Evolutionary conservation across 805 yeast genomes (phyloP).

Genomic region (Saturnispora saitoi): DNA sequence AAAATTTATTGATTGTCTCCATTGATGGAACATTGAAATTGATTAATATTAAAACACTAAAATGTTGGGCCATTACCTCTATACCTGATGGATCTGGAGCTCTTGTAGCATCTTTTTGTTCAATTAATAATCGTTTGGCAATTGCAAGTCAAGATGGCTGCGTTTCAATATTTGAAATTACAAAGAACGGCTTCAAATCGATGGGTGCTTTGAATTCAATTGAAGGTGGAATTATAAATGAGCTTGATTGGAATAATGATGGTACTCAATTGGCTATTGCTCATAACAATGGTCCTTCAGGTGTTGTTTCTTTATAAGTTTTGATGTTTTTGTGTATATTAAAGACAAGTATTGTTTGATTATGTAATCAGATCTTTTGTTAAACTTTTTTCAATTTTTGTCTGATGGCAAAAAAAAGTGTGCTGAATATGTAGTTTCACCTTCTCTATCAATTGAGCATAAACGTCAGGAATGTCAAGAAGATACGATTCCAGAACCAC

Average conservation of each 20-base stretch:
- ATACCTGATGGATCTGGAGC: constrained; percentile 7
- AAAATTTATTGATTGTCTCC: neutral
- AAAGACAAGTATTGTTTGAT: neutral
- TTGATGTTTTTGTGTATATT: neutral
- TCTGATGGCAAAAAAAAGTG: neutral
- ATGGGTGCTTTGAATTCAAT: constrained; percentile 3
- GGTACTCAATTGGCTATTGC: neutral
- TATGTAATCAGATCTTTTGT: neutral
- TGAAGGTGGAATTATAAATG: neutral
- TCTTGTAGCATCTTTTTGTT: neutral
- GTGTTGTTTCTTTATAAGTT: neutral
- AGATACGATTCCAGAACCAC: constrained; percentile 99
- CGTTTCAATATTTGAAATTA: constrained; percentile 1
- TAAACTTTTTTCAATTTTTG: neutral
- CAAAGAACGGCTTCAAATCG: neutral
- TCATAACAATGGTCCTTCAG: neutral
- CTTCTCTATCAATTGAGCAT: neutral
- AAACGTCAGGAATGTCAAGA: constrained; percentile 52
- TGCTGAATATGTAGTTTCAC: neutral
- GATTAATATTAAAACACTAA: neutral
- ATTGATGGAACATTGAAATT: constrained; percentile 5
- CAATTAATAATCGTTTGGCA: neutral
- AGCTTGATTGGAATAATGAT: neutral
- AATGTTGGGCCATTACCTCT: neutral
- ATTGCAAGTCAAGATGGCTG: constrained; percentile 1